These are phyloP conservation scores for Trametes cubensis DNA, from an alignment of 768 basidiomycete genomes.

Conservation along the genomic window DNA sequence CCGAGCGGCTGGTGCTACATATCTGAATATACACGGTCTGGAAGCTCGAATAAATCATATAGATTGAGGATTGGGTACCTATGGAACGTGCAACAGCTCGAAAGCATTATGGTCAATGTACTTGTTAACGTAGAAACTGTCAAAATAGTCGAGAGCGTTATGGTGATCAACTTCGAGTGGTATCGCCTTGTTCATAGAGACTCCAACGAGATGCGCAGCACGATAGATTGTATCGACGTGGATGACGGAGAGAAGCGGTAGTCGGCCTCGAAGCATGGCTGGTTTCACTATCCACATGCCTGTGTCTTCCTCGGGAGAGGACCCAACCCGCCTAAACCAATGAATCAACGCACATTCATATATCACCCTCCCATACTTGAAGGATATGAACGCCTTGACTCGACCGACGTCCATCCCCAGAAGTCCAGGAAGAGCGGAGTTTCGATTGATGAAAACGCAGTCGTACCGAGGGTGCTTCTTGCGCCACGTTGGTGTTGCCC, in stretches of 20 bases:
- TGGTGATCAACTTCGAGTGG: not conserved
- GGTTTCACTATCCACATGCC: constrained; percentile 36
- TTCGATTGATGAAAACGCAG: not conserved
- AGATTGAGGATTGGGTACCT: no score
- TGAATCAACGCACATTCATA: constrained; percentile 28
- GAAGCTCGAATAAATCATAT: no score
- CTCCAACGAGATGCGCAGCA: constrained; percentile 35
- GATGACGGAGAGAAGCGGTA: not conserved
- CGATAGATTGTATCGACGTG: constrained; percentile 31
- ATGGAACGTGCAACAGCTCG: not conserved
- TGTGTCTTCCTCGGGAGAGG: constrained; percentile 26
- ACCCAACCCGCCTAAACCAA: not conserved
- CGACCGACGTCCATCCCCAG: not conserved
- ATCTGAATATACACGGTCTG: no score
- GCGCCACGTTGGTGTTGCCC: constrained; percentile 28
- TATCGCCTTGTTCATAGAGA: not conserved
- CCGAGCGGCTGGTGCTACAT: no score
- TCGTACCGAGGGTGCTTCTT: not conserved
- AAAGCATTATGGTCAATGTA: constrained; percentile 23
- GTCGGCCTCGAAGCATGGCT: not conserved
- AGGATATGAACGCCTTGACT: not conserved
- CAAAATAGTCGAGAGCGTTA: constrained; percentile 4
- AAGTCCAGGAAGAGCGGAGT: not conserved
- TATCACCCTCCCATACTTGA: constrained; percentile 4
- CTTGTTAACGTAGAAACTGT: constrained; percentile 20